Conservation (phyloP, 2,329 filamentous ascomycete species). For the Alternaria sp. region DNA sequence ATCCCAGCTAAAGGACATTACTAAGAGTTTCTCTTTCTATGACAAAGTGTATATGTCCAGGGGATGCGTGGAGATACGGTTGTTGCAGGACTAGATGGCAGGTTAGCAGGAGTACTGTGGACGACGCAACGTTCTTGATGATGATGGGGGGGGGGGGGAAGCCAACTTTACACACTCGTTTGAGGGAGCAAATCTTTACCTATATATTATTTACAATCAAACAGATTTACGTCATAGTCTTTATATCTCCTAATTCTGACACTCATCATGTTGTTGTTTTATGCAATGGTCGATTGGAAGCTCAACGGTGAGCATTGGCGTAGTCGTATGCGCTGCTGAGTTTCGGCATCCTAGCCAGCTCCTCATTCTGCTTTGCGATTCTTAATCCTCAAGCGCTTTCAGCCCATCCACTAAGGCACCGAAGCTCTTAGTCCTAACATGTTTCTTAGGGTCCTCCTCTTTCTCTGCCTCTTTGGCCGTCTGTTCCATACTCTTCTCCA, state of each 20-base stretch:
- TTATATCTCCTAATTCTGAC: too few relatives aligned
- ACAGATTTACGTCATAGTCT: neutral
- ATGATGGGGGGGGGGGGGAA: slow-evolving; percentile 8
- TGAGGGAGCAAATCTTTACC: slow-evolving; percentile 25
- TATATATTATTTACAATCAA: slow-evolving; percentile 17
- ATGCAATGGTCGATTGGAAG: neutral
- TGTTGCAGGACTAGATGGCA: neutral
- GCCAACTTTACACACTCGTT: slow-evolving; percentile 31
- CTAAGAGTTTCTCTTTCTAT: neutral
- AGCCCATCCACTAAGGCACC: slow-evolving; percentile 41
- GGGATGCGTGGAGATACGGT: slow-evolving; percentile 3
- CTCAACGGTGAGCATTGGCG: neutral
- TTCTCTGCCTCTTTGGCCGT: neutral
- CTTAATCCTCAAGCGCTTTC: slow-evolving; percentile 37
- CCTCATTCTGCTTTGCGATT: neutral
- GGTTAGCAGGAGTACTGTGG: neutral
- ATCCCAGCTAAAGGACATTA: neutral
- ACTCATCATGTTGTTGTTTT: neutral
- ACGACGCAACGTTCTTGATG: neutral
- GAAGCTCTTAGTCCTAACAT: slow-evolving; percentile 35
- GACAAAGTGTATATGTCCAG: slow-evolving; percentile 9
- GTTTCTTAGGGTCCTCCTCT: slow-evolving; percentile 18
- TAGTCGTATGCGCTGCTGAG: neutral
- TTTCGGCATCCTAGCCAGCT: neutral
- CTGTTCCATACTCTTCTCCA: slow-evolving; percentile 8